Percentiles rank a stretch among this genome's conserved stretches.
These are phyloP conservation scores for Oxyria digyna DNA, from an alignment of 148 eudicot genomes.

Conservation along the genomic window DNA sequence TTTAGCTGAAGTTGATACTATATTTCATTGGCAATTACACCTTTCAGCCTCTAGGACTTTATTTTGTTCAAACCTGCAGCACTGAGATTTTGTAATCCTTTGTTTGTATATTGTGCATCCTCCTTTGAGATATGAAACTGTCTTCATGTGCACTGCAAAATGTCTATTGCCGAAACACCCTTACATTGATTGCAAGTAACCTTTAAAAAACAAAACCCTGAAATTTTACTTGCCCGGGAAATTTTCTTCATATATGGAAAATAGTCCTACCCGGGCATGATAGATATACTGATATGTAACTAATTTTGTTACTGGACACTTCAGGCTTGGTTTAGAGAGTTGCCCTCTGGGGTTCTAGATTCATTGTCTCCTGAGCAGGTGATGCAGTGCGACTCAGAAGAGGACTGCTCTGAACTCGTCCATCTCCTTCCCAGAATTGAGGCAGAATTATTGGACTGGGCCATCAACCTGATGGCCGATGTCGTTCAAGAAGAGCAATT, in stretches of 20 bases:
- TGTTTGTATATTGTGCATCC: background rate
- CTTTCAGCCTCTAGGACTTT: no score
- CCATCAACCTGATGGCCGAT: constrained; percentile 92
- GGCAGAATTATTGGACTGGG: constrained; percentile 80
- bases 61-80: background rate
- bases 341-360: constrained; percentile 80
- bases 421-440: constrained; percentile 73
- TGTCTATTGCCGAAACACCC: background rate
- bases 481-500: constrained; percentile 69
- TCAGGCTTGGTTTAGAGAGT: constrained; percentile 98
- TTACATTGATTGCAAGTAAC: background rate
- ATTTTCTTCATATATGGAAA: background rate
- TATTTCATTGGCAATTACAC: no score
- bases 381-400: constrained; percentile 82
- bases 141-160: background rate
- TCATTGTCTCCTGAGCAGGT: constrained; percentile 76
- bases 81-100: background rate
- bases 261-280: background rate
- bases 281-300: background rate
- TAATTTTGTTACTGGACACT: constrained; percentile 4
- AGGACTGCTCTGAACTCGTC: constrained; percentile 64
- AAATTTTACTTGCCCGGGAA: no score
- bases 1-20: no score
- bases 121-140: background rate
- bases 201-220: no score